Evolutionary conservation across 768 basidiomycete species (phyloP), one percentile per base, ranked within the genome.

Genomic region (Suillus fuscotomentosus): DNA sequence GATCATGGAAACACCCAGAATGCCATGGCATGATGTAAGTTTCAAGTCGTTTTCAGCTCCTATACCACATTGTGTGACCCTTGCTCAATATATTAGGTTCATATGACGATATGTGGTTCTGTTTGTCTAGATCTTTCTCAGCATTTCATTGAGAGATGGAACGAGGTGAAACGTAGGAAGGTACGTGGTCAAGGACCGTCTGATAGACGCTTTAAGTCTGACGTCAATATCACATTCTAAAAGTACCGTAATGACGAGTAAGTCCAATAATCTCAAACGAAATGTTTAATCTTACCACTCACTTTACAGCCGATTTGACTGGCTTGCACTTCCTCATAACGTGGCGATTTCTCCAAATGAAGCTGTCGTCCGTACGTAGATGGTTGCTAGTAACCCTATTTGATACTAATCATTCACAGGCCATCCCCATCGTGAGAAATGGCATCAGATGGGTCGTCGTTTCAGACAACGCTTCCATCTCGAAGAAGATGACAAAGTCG

Each of bases 11-110:
- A 87, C 80, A 15, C 80, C 86, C 1, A 81, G 92, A 66, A 94
- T 95, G 94, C 94, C 96, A 1, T 98, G 96, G 96, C 96, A 98
- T 72, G 96, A 98, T 78, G 94, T 93, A 62, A 64, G 90, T 77
- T 48, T 61, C 34, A 61, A 48, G 61, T 24, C 24, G 48, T 42
- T 54, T 31, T 34, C 34, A 20, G 42, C 39, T 5, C 27, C 54
- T 27, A n/a, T 36, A 38, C 60, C 20, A 8, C 31, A 34, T 27
- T 48, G 60, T 64, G 63, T 34, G 38, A 62, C 20, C 62, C 60
- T 48, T 31, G 22, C 17, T 66, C 2, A 17, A 31, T 8, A 11
- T 54, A 15, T 6, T 72, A 91, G 88, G 84, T 90, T 14, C 95
- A 95, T 73, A 91, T 93, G 89, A 94, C 92, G 5, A 77, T 95